These are phyloP conservation scores for Coemansia sp. DNA, from an alignment of 192 early-diverging fungal genomes.

Conservation along the genomic window DNA sequence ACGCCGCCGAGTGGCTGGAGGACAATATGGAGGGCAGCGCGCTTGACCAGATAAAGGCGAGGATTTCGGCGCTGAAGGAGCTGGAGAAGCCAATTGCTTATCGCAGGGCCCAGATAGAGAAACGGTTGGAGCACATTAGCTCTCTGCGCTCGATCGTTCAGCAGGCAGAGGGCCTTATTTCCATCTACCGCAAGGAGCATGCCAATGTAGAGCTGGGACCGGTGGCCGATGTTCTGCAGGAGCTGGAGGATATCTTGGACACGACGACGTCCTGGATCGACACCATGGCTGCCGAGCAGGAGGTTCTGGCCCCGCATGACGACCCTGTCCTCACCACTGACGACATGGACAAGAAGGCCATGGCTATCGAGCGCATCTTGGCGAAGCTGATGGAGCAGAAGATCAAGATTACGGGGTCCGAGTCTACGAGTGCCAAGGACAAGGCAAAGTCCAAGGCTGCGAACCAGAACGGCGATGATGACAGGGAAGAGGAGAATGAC, in stretches of 20 bases:
- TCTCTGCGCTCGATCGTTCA: conserved; percentile 45
- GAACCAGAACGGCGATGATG: conserved; percentile 22
- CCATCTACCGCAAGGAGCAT: conserved; percentile 40
- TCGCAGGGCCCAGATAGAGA: conserved; percentile 54
- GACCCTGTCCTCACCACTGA: conserved; percentile 63
- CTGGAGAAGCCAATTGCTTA: conserved; percentile 47
- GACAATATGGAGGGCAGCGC: conserved; percentile 69
- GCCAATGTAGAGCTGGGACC: conserved; percentile 56
- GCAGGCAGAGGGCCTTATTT: conserved; percentile 51
- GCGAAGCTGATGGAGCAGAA: conserved; percentile 59
- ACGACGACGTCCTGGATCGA: conserved; percentile 59
- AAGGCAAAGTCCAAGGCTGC: too few species aligned
- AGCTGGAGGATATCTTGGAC: conserved; percentile 56
- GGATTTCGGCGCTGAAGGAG: conserved; percentile 44
- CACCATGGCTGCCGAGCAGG: conserved; percentile 60
- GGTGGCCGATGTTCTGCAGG: conserved; percentile 30
- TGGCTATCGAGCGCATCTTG: conserved; percentile 55
- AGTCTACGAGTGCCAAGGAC: conserved; percentile 22
- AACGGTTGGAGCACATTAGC: conserved; percentile 58
- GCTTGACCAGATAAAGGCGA: conserved; percentile 38
- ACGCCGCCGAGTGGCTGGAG: conserved; percentile 81
- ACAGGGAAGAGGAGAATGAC: conserved; percentile 7
- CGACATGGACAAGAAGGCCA: conserved; percentile 56
- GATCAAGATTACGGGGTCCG: conserved; percentile 52
- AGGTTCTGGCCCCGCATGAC: conserved; percentile 53